Percentiles rank a stretch among this genome's conserved stretches.
Evolutionary conservation across 345 rosid species (phyloP).

Genomic region (Clausena lansium): DNA sequence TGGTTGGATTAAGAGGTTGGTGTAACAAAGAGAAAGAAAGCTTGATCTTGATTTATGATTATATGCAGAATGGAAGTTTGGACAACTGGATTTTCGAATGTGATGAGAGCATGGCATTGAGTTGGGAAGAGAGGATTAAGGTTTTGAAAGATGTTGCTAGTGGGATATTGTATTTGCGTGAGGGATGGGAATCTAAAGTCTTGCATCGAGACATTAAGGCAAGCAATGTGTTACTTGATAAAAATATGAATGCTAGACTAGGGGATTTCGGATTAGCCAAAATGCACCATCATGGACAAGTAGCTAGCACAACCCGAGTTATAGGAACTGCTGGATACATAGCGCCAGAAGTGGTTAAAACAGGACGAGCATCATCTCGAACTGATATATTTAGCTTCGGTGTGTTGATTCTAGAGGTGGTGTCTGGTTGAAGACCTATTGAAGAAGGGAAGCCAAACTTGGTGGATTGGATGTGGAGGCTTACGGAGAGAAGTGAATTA

Average conservation of each 20-base stretch:
- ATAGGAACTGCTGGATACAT: constrained; percentile 33
- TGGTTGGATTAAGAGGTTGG: constrained; percentile 33
- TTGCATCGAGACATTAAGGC: constrained; percentile 36
- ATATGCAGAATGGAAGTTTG: constrained; percentile 36
- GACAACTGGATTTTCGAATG: constrained; percentile 24
- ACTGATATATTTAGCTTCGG: constrained; percentile 51
- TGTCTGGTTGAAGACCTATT: constrained; percentile 47
- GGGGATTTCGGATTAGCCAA: constrained; percentile 32
- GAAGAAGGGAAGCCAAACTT: constrained; percentile 49
- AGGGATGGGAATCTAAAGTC: constrained; percentile 36
- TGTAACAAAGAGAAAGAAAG: constrained; percentile 25
- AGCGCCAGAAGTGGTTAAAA: constrained; percentile 31
- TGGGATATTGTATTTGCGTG: constrained; percentile 28
- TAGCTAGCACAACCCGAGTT: constrained; percentile 25
- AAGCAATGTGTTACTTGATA: constrained; percentile 36
- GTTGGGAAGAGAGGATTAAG: constrained; percentile 27
- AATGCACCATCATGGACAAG: constrained; percentile 16
- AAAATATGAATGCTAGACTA: constrained; percentile 30
- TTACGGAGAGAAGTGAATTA: constrained; percentile 33
- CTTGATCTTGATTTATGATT: constrained; percentile 31
- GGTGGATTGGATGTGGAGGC: constrained; percentile 35
- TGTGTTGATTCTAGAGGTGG: constrained; percentile 44
- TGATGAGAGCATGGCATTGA: constrained; percentile 15
- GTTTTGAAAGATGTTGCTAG: constrained; percentile 29
- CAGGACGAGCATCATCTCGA: constrained; percentile 44